Evolutionary conservation across 352 stramenopile genomes (phyloP), one percentile per base, ranked within the genome.

Genomic region (Thalassiosira mediterranea): DNA sequence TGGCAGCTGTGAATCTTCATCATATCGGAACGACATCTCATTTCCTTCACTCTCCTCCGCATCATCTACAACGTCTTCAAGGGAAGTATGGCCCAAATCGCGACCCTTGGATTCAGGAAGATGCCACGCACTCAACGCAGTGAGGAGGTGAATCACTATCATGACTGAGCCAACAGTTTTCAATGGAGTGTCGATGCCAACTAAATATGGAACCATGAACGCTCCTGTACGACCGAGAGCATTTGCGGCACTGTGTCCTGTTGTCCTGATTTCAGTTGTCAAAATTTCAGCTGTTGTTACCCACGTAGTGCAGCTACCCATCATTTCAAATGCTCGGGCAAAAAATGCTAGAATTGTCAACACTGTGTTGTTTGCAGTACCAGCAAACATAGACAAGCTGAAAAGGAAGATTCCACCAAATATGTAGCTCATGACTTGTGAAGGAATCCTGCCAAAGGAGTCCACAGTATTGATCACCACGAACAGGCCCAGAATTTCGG

Each of bases 251-350:
- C 49, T 75, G 58, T 91, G 81, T n/a, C 85, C 85, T 13, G 73
- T 77, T n/a, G 73, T 78, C 28, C 73, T 28, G 51, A 82, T 84
- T 31, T 89, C 76, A n/a, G 85, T 91, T 10, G 79, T 68, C 10
- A 88, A 66, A 17, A 91, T 84, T 61, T 91, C 85, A 23, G 82
- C 72, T 4, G 82, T 91, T 37, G 48, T 65, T 17, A 91, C 69
- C 85, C 86, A 92, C 44, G 83, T 86, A 0, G 72, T 62, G 52
- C 81, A 89, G 13, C 61, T 83, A 29, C 66, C 83, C 15, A 68
- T 64, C 86, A 92, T 92, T 72, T 89, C 77, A 68, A 88, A 92
- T 8, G 86, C 76, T 75, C 73, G 72, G 0, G 59, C 44, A 28
- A 65, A 51, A 26, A 78, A 79, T 29, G 73, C 42, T 31, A 82